phyloP scores from a whole-genome alignment of 768 basidiomycete genomes.

The Russula olivacea region DNA sequence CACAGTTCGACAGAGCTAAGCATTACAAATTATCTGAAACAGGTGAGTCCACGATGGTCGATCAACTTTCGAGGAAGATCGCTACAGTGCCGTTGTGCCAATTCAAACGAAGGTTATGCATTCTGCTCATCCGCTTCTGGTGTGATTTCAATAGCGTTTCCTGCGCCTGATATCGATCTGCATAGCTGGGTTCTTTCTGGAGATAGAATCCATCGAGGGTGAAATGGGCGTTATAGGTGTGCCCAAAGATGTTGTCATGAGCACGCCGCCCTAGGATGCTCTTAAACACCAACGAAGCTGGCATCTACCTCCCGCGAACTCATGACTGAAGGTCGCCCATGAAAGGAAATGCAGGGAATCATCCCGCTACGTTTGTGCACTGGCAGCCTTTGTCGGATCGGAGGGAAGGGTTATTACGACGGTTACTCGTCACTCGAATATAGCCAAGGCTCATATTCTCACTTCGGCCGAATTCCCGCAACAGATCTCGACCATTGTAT shows the following conservation, averaged over 20 bases:
- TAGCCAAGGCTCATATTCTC: no score
- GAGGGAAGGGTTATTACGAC: no score
- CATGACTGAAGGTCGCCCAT: background rate
- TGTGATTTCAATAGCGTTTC: background rate
- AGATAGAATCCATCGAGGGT: no score
- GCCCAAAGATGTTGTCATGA: no score
- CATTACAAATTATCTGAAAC: background rate
- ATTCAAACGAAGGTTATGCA: background rate
- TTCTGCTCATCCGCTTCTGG: background rate
- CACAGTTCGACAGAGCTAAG: background rate
- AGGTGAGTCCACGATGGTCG: background rate
- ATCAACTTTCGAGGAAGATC: background rate
- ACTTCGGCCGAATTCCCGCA: no score
- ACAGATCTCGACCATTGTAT: background rate
- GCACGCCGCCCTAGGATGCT: no score
- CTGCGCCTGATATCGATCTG: background rate
- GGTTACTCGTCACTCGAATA: no score
- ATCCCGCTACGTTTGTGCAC: no score
- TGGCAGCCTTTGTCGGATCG: no score
- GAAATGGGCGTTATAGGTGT: no score
- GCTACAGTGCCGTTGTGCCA: background rate
- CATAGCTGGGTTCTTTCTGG: background rate
- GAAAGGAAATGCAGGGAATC: no score
- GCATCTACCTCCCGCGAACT: background rate
- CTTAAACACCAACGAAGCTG: no score